phyloP scores from a whole-genome alignment of 2,329 filamentous ascomycete genomes.

The Pseudocercospora ulei region DNA sequence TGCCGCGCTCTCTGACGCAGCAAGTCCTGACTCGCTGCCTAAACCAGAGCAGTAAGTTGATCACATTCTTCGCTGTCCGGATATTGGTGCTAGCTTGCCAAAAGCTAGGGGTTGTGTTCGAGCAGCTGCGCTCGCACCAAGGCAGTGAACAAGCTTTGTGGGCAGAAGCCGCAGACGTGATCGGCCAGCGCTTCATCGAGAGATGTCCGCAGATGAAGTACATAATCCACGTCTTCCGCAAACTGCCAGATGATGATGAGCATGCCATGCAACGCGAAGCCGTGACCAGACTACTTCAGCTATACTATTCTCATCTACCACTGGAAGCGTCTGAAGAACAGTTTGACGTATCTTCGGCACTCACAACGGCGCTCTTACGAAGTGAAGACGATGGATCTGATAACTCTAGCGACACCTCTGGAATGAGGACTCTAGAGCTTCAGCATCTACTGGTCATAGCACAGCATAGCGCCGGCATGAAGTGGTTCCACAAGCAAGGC shows the following conservation, averaged over 20 bases:
- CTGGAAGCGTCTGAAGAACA: constrained; percentile 70
- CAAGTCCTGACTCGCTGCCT: constrained; percentile 72
- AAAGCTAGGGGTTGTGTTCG: constrained; percentile 60
- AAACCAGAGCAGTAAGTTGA: constrained; percentile 63
- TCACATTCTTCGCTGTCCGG: constrained; percentile 74
- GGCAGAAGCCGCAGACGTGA: constrained; percentile 56
- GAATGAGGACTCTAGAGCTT: constrained; percentile 61
- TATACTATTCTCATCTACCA: constrained; percentile 80
- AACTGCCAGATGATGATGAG: constrained; percentile 54
- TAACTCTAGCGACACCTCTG: constrained; percentile 38
- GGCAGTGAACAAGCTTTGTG: constrained; percentile 47
- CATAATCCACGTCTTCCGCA: constrained; percentile 62
- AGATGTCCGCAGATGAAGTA: constrained; percentile 75
- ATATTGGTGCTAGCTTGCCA: constrained; percentile 68
- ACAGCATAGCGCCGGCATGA: constrained; percentile 69
- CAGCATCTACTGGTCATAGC: constrained; percentile 75
- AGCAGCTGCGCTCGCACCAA: constrained; percentile 44
- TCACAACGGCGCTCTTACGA: constrained; percentile 58
- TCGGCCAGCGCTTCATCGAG: constrained; percentile 65
- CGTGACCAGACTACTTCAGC: constrained; percentile 62
- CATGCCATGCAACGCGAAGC: constrained; percentile 63
- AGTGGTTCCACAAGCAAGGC: constrained; percentile 73
- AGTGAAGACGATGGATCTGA: constrained; percentile 16
- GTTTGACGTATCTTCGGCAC: constrained; percentile 72
- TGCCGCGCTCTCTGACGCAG: constrained; percentile 72